These are phyloP conservation scores for Venturia carpophila DNA, from an alignment of 2,329 filamentous ascomycete species.

Conservation along the genomic window DNA sequence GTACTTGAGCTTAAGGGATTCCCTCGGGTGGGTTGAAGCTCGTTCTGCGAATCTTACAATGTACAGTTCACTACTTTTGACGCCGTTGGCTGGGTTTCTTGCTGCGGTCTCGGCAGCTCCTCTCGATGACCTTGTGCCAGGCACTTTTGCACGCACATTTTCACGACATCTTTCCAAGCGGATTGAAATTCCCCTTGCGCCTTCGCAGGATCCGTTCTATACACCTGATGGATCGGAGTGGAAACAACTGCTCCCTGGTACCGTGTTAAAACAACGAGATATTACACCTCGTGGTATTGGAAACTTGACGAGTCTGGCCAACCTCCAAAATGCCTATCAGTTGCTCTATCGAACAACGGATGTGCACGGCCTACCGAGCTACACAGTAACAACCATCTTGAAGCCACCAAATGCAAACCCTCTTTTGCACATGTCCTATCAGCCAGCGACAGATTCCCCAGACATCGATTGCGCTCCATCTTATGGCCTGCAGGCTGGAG, in stretches of 20 bases:
- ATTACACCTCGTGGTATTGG: background rate
- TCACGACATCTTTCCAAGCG: background rate
- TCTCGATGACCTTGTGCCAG: background rate
- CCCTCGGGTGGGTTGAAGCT: background rate
- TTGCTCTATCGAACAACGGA: conserved; percentile 15
- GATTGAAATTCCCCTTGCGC: background rate
- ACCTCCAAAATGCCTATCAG: conserved; percentile 10
- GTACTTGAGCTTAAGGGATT: background rate
- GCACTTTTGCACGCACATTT: background rate
- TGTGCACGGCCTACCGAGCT: background rate
- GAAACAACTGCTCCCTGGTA: background rate
- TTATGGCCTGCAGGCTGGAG: conserved; percentile 17
- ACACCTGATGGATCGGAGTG: background rate
- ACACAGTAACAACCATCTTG: conserved; percentile 14
- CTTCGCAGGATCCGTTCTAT: conserved; percentile 7
- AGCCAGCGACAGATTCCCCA: conserved; percentile 22
- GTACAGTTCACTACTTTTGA: background rate
- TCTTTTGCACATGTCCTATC: conserved; percentile 20
- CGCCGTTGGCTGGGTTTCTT: background rate
- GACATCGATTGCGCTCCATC: conserved; percentile 21
- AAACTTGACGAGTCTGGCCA: background rate
- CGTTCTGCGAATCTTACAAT: background rate
- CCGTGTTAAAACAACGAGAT: background rate
- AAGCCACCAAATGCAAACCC: background rate
- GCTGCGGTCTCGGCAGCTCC: background rate